Base-by-base conservation (phyloP, 768 basidiomycete species). In the Suillus clintonianus region DNA sequence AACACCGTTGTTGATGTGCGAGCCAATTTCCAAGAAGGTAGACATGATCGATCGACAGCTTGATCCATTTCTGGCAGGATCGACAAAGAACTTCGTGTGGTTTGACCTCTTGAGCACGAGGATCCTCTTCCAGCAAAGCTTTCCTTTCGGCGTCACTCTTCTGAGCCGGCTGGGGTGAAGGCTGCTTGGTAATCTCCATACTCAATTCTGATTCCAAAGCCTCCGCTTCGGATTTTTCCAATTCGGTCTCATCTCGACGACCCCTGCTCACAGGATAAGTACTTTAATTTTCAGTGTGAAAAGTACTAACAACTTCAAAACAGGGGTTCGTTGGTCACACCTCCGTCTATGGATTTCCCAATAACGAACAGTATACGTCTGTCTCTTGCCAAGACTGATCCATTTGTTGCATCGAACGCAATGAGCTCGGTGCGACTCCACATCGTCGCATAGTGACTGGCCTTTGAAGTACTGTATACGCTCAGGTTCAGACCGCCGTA, bases 11-110 rank as follows among this genome's bases (percentile, higher is more conserved):
- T 62, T 80, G 78, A 68, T 91, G 91, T 9, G 58, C 57, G 14
- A 77, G 78, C 90, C 90, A 92, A 64, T 86, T 84, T 41, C 63
- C 47, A 50, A 82, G 63, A 34, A 71, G 68, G 71, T 89, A 91
- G 2, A 74, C 68, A 8, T 70, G 68, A 1, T 10, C 39, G 17
- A 71, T 68, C 32, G 83, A 78, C 32, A 91, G 77, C 55, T 76
- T 80, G 62, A 92, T 80, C 89, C 89, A 90, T 64, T 81, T 85
- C 60, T 84, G 75, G 71, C 91, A 92, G 42, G 78, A 79, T 66
- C 81, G 82, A 71, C 91, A 92, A 57, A 83, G 75, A 19, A 85
- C 85, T 61, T 81, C 79, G 58, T 84, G 75, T 5, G 82, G 78
- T 67, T 85, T 79, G 19, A 86, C 77, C 59, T 80, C 81, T 56